Percentiles rank a stretch among this genome's conserved stretches.
These are phyloP conservation scores for Amborella trichopoda DNA, from an alignment of 164 flowering plant species.

Conservation along the genomic window DNA sequence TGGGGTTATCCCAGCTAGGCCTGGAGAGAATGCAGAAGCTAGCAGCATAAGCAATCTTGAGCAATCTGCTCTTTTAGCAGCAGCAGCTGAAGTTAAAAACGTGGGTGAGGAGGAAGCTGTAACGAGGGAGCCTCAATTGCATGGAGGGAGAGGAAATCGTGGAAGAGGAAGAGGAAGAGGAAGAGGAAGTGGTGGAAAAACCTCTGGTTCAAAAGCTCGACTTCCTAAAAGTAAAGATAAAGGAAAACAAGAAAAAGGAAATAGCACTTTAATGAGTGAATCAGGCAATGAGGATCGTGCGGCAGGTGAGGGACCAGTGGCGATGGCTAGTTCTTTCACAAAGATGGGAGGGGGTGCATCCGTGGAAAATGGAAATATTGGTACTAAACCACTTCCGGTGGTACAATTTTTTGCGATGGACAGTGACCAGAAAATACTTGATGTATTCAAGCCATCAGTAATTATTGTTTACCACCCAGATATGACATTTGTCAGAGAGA, in stretches of 20 bases:
- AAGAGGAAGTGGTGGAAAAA: conserved; percentile 11
- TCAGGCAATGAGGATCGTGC: too few relatives aligned
- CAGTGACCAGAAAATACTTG: conserved; percentile 64
- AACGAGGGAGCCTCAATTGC: conserved; percentile 17
- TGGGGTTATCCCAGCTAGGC: conserved; percentile 46
- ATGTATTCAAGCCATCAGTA: conserved; percentile 60
- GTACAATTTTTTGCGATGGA: conserved; percentile 79
- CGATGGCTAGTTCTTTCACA: conserved; percentile 11
- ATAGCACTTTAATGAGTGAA: too few relatives aligned
- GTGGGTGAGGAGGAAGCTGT: conserved; percentile 19
- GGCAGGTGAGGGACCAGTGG: too few relatives aligned
- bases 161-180: conserved; percentile 26
- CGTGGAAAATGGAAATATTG: conserved; percentile 12
- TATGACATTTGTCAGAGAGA: conserved; percentile 83
- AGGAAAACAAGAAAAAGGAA: not conserved
- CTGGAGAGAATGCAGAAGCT: conserved; percentile 46
- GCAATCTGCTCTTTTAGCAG: conserved; percentile 71
- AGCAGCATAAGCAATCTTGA: conserved; percentile 59
- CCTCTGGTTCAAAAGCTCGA: not conserved
- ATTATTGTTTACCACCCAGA: conserved; percentile 92
- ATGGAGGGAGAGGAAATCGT: conserved; percentile 9
- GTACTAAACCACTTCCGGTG: conserved; percentile 45
- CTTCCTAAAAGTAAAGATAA: conserved; percentile 7
- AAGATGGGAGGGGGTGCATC: conserved; percentile 2
- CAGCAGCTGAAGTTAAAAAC: conserved; percentile 54